Conservation (phyloP, 345 rosid species). For the Reutealis trisperma region DNA sequence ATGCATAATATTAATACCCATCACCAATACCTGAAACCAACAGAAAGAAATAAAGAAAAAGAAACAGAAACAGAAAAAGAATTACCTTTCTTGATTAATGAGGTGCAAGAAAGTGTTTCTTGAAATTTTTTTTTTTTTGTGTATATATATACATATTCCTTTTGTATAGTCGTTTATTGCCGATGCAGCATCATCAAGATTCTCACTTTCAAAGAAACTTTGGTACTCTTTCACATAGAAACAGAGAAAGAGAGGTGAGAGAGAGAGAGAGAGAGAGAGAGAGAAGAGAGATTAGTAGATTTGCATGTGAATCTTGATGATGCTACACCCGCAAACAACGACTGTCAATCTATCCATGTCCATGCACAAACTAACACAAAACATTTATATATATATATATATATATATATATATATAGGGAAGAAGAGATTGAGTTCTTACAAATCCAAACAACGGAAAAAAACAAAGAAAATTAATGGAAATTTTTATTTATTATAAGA, state of each 20-base stretch:
- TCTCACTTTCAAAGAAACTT: constrained; percentile 57
- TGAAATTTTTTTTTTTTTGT: not conserved
- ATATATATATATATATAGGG: not conserved
- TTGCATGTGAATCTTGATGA: constrained; percentile 95
- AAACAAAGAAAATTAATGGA: too few species aligned
- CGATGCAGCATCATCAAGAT: constrained; percentile 99
- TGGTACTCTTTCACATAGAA: constrained; percentile 1
- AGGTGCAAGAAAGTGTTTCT: not conserved
- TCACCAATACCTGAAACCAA: constrained; percentile 23
- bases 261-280: constrained; percentile 15
- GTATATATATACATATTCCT: not conserved
- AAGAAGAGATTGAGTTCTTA: not conserved
- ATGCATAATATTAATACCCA: constrained; percentile 16
- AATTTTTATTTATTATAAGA: too few species aligned
- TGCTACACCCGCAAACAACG: constrained; percentile 85
- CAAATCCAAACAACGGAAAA: too few species aligned
- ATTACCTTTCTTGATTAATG: not conserved
- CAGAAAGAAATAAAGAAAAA: not conserved
- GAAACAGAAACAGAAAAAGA: not conserved
- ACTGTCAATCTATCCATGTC: constrained; percentile 40
- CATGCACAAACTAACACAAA: constrained; percentile 19
- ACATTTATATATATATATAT: too few species aligned
- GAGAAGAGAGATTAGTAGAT: constrained; percentile 16
- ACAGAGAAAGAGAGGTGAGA: not conserved
- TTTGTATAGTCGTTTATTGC: constrained; percentile 60